Conservation (phyloP, 2,329 filamentous ascomycete genomes). For the Aspergillus sp. region DNA sequence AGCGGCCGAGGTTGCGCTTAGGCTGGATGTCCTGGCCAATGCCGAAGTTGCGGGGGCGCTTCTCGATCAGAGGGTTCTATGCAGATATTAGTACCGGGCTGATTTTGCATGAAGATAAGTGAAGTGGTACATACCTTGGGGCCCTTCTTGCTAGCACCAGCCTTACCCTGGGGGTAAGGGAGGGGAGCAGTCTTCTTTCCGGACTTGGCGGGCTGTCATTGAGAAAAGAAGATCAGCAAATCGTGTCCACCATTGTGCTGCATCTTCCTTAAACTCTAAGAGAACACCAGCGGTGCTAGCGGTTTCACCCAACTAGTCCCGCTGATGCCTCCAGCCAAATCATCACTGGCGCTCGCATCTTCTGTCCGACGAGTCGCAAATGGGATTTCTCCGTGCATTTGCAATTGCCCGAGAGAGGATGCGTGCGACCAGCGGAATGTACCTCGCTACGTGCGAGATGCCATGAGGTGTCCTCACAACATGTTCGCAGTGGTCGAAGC, state of each 20-base stretch:
- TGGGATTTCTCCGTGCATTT: neutral
- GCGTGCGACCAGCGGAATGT: conserved; percentile 37
- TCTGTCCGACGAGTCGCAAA: conserved; percentile 2
- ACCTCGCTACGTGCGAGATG: conserved; percentile 30
- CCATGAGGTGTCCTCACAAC: conserved; percentile 30
- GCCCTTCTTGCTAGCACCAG: conserved; percentile 82
- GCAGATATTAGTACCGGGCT: conserved; percentile 15
- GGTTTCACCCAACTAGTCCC: conserved; percentile 52
- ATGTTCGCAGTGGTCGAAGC: conserved; percentile 39
- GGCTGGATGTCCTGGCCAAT: conserved; percentile 99
- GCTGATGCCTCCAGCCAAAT: conserved; percentile 53
- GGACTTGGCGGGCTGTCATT: conserved; percentile 98
- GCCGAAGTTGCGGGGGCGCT: conserved; percentile 94
- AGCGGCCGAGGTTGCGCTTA: conserved; percentile 89
- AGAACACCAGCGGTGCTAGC: conserved; percentile 48
- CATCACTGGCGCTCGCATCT: conserved; percentile 38
- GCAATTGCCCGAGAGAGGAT: conserved; percentile 15
- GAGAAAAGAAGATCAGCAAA: conserved; percentile 97
- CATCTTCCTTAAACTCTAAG: conserved; percentile 93
- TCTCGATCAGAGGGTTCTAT: conserved; percentile 99
- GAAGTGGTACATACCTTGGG: conserved; percentile 72
- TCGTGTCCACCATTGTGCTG: conserved; percentile 67
- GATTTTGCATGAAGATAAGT: neutral
- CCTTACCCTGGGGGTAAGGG: conserved; percentile 94
- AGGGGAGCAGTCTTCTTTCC: conserved; percentile 98